Percentiles rank a stretch among this genome's conserved stretches.
Evolutionary conservation across 2,329 filamentous ascomycete species (phyloP).

Genomic region (Allantophomopsis lycopodina): DNA sequence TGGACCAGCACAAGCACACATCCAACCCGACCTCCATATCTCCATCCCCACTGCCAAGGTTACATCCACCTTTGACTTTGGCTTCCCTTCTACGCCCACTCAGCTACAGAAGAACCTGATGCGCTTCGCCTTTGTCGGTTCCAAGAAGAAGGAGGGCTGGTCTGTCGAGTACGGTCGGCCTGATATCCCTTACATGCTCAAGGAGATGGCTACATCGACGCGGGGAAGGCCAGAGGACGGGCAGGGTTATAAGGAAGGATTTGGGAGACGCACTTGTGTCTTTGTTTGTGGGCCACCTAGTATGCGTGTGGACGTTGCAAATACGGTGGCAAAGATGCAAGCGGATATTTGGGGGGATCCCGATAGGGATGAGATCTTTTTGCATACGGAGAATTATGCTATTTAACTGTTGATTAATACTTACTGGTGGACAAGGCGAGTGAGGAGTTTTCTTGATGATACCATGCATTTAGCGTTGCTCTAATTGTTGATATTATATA

Average conservation of each 20-base stretch:
- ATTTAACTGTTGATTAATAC: conserved; percentile 31
- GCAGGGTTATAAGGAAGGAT: conserved; percentile 48
- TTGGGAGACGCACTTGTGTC: conserved; percentile 72
- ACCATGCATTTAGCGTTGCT: no score
- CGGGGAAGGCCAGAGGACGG: conserved; percentile 20
- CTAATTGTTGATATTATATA: no score
- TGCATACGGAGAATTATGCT: conserved; percentile 93
- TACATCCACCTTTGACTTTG: conserved; percentile 51
- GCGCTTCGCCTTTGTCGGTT: conserved; percentile 73
- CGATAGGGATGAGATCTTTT: conserved; percentile 74
- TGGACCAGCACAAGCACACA: conserved; percentile 4
- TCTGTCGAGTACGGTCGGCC: conserved; percentile 85
- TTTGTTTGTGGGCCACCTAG: conserved; percentile 84
- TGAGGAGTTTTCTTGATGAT: no score
- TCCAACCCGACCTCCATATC: conserved; percentile 10
- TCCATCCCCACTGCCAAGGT: conserved; percentile 7
- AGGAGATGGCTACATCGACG: conserved; percentile 59
- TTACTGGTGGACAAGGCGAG: no score
- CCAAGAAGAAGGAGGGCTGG: conserved; percentile 66
- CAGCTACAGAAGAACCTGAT: conserved; percentile 83
- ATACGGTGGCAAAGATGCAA: conserved; percentile 71
- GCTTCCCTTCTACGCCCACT: conserved; percentile 72
- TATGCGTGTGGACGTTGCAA: conserved; percentile 82
- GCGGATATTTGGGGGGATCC: conserved; percentile 69
- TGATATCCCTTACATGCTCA: conserved; percentile 75